Evolutionary conservation across 257 asterid genomes (phyloP), one percentile per base, ranked within the genome.

Genomic region (Solanum pennellii): DNA sequence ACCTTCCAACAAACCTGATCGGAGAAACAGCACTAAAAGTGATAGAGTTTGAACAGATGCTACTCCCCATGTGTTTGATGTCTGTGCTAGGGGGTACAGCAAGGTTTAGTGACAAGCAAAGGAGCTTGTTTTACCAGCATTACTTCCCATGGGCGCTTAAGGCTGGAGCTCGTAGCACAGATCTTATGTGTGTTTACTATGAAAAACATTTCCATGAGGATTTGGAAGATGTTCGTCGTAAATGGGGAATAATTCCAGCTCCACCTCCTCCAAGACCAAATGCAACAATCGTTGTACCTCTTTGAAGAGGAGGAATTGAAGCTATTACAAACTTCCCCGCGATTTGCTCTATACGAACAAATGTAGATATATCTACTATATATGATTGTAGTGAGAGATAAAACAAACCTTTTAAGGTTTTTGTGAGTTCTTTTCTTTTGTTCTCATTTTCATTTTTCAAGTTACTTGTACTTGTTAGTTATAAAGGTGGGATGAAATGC

Each of bases 91-190:
- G 99, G 42, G 99, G 99, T 21, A 94, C 97, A 25, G 94, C 95
- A n/a, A 91, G 98, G 89, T 96, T 97, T 92, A 96, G 90, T 27
- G 92, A 86, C 41, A 92, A 82, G 89, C 99, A 94, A 88, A 92
- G 99, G 93, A 92, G 91, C 62, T 86, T 96, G 88, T 97, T 97
- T 90, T 95, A 95, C 87, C 96, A 93, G 87, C 97, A 96, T 87
- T 97, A 96, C 94, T 97, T 97, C 87, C 99, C 99, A 29, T 97
- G 99, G 99, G 99, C 99, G 2, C 90, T 96, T 18, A 90, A 89
- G 21, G 98, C 99, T 23, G 99, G 99, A n/a, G 49, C 90, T 88
- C 92, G 74, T 86, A 92, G 91, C 92, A 94, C 94, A 9, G 99
- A 97, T 88, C 91, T 95, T 85, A 97, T 96, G 98, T 94, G 98